A percentile compares a stretch with the other conserved stretches of the same genome.
Conservation (phyloP, 1,284 basidiomycete species). For the Exobasidium cylindrosporum region DNA sequence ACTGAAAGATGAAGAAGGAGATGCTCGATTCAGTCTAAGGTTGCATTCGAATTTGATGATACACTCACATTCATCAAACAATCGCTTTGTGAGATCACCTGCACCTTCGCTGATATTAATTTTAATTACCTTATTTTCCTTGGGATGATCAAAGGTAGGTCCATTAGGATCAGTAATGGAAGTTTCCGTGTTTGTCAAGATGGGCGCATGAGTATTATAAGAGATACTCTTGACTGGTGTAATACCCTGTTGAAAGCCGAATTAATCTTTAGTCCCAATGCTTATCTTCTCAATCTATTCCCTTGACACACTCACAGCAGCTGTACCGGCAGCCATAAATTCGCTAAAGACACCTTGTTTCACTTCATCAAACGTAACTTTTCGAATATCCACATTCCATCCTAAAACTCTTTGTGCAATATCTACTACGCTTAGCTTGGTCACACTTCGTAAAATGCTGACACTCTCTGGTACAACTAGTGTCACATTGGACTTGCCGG, state of each 20-base stretch:
- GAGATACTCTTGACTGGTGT: slow-evolving; percentile 55
- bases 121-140: slow-evolving; percentile 37
- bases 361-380: slow-evolving; percentile 47
- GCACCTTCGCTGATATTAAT: slow-evolving; percentile 55
- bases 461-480: slow-evolving; percentile 37
- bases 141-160: slow-evolving; percentile 30
- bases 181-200: slow-evolving; percentile 19
- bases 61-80: slow-evolving; percentile 36
- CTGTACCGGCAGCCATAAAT: slow-evolving; percentile 51
- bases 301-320: slow-evolving; percentile 29
- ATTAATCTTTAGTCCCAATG: neutral
- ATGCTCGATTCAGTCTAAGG: neutral
- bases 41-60: slow-evolving; percentile 22
- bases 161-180: slow-evolving; percentile 17
- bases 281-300: neutral
- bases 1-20: slow-evolving; percentile 32
- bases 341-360: slow-evolving; percentile 37
- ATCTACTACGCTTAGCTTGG: slow-evolving; percentile 38
- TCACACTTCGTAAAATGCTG: slow-evolving; percentile 36
- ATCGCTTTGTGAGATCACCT: slow-evolving; percentile 31
- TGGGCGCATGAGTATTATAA: slow-evolving; percentile 45
- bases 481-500: slow-evolving; percentile 3
- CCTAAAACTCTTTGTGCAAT: slow-evolving; percentile 51
- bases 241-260: slow-evolving; percentile 29
- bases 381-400: slow-evolving; percentile 53